Base-by-base conservation (phyloP, 164 flowering plant species). In the Kalanchoe fedtschenkoi region DNA sequence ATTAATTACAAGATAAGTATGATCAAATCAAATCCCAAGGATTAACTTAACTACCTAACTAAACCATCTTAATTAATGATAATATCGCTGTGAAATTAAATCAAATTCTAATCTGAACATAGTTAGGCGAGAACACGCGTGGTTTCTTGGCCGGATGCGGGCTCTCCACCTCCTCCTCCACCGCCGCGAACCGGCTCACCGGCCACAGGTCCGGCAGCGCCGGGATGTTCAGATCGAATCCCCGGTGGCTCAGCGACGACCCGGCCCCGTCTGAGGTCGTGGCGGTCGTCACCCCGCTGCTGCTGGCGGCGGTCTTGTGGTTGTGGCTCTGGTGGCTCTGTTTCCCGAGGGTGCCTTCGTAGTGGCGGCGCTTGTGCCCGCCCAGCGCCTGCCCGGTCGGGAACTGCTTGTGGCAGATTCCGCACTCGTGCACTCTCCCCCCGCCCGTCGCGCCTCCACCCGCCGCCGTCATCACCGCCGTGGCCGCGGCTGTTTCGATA, bases 311-410 rank as follows among this genome's bases (percentile, higher is more conserved):
- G 0, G 47, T n/a, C 35, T 58, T 39, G 30, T 51, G 56, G 22
- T 11, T 29, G 29, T 33, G 42, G 22, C 22, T 47, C 13, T 9
- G 15, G 6, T 4, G 30, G 16, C n/a, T 29, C 28, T 35, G 44
- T 17, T 28, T 61, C 7, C 66, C 33, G 35, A 16, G 29, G 16
- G 66, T 74, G 58, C 88, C 88, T 3, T 83, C 88, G 73, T 83
- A 83, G 84, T 83, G 88, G 53, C 88, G 66, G 6, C 88, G 74
- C 71, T 83, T 83, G 80, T 83, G 88, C 0, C 88, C 88, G 22
- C 88, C 88, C 63, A 83, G 65, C 21, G 88, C 88, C 70, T 83
- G 88, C 3, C 88, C 88, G 22, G 82, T 79, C 2, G 85, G 80
- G 58, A 83, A 83, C 22, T 67, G 24, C 78, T 68, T 81, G 76